Evolutionary conservation across 768 basidiomycete genomes (phyloP), one percentile per base, ranked within the genome.

Genomic region (Lepiota venenata): DNA sequence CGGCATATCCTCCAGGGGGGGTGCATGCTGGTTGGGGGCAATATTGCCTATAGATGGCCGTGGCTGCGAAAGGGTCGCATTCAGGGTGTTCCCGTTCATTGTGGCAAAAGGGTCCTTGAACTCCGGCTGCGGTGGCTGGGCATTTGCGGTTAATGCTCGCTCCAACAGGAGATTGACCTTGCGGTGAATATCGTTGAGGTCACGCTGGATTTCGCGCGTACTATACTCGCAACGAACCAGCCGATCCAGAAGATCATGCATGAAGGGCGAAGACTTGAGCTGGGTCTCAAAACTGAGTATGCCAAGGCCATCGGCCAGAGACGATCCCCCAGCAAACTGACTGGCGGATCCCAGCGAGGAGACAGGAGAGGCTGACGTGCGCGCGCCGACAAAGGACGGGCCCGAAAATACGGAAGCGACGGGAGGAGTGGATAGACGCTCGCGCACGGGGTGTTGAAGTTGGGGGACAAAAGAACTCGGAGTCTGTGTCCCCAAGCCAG

Each of bases 61-160:
- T 57, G 39, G 70, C 56, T 41, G 71, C 63, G 57, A 72, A 69
- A 50, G 60, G 60, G 42, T 69, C 64, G 40, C 56, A 29, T 12
- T 40, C n/a, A 35, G 39, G 18, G 39, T 12, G 27, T 39, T 52
- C 38, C 51, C 51, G 36, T 74, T 73, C 25, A 66, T 57, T 52
- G 80, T 64, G 29, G 88, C 83, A 62, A 92, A 92, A 0, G 90
- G 90, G 63, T 91, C 84, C 64, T 87, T 87, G 75, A 91, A 92
- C 60, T 91, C 89, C n/a, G 87, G 86, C 54, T 83, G 79, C 12
- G 43, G 57, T 9, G 41, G 56, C 56, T 63, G 59, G 15, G 67
- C 60, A 25, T 63, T 61, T 32, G 66, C 60, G 42, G 71, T 74
- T 50, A 88, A 65, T 10, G 82, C 78, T 22, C 85, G 82, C 56